Base-by-base conservation (phyloP, 495 filamentous ascomycete species). In the Penicillium coffeae region DNA sequence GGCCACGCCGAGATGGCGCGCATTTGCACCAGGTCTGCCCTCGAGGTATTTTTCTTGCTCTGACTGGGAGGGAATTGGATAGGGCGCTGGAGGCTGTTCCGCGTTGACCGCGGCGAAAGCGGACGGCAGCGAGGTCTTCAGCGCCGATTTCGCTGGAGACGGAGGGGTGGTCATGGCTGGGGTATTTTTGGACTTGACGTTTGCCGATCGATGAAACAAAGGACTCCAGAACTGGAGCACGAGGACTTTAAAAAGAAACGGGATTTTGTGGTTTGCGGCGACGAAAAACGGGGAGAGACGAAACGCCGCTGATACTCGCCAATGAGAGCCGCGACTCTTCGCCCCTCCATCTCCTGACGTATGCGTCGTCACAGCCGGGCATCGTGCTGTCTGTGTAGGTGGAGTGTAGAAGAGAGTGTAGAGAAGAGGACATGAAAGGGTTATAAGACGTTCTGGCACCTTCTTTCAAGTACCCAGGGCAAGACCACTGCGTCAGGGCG, bases 1-100 rank as follows among this genome's bases (percentile, higher is more conserved):
- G 12, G 90, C 91, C 35, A 83, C 77, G 21, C 78, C 73, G 15
- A 77, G 65, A 55, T 83, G 76, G 38, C 79, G 82, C 52, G 67
- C 54, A 68, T 75, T 68, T 32, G 69, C 51, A 42, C 65, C 58
- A n/a, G 74, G 64, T 55, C 74, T 60, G 55, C 53, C 60, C 38
- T 51, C 27, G 22, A 58, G 56, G 50, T 56, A 55, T 44, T 49
- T 60, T 6, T 58, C 51, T 55, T 63, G 65, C n/a, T 62, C 61
- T 49, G 59, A 67, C 53, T 65, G 69, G 52, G 59, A 67, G 33
- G 52, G 54, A 46, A 63, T 49, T 21, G 44, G 42, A 27, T 50
- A 54, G 43, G 50, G 56, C 47, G 64, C 48, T 47, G 54, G 30
- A 45, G 61, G 51, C 54, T 64, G 55, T 50, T 54, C 54, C 59